Percentiles rank a stretch among this genome's conserved stretches.
phyloP scores from a whole-genome alignment of 2,329 filamentous ascomycete species.

The Trichoderma guizhouense region DNA sequence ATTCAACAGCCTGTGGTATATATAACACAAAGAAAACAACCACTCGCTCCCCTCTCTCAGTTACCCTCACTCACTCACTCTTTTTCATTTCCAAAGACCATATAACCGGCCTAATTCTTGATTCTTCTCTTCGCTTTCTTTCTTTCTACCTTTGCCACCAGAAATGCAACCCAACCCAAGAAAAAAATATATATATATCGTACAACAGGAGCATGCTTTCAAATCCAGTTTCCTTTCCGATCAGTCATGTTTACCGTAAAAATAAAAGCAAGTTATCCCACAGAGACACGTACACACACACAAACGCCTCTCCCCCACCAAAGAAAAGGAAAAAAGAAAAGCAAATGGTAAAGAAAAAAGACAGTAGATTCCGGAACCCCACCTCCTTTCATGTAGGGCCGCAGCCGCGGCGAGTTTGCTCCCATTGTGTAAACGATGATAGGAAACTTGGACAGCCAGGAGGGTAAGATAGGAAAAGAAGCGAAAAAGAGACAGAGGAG shows the following conservation, averaged over 20 bases:
- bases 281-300: conserved; percentile 17
- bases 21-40: neutral
- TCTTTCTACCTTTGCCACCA: conserved; percentile 12
- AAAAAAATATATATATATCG: conserved; percentile 24
- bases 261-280: conserved; percentile 21
- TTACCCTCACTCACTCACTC: neutral
- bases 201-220: conserved; percentile 30
- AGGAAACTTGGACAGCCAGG: neutral
- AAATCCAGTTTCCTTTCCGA: conserved; percentile 16
- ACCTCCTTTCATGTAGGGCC: conserved; percentile 13
- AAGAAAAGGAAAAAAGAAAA: neutral
- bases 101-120: neutral
- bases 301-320: neutral
- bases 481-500: neutral
- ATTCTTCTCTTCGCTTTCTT: conserved; percentile 11
- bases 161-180: conserved; percentile 24
- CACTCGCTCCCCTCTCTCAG: neutral
- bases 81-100: neutral
- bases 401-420: neutral
- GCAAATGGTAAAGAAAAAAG: neutral
- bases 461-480: neutral
- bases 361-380: conserved; percentile 7
- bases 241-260: conserved; percentile 25
- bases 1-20: neutral
- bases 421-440: neutral